Base-by-base conservation (phyloP, 257 asterid species). In the Solanum ossicruentum region DNA sequence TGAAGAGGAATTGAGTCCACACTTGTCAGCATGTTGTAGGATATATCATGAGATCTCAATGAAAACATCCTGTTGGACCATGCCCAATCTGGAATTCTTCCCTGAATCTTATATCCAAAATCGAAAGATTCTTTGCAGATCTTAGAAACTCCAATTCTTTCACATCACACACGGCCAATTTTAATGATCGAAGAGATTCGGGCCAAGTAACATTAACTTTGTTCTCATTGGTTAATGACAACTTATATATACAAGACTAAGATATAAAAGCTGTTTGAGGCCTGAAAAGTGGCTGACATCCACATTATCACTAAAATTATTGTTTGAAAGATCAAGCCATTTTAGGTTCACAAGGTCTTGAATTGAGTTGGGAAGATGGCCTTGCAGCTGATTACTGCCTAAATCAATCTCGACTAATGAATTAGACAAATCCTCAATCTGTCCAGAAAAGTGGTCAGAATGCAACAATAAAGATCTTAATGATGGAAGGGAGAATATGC, bases 101-200 rank as follows among this genome's bases (percentile, higher is more conserved):
- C 69, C 16, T 60, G 36, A 60, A 60, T 60, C 36, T 60, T 60
- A 21, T 60, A 21, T 5, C 21, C 32, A 60, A 60, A 32, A 21
- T 23, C 36, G 36, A 60, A 60, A 60, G 69, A 10, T 60, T 60
- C 69, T 60, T 60, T 60, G 21, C 69, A 18, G 69, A 13, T 21
- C 36, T n/a, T 20, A 60, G 2, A n/a, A 60, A 60, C 26, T 60
- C 6, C 67, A n/a, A n/a, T 4, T 60, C 67, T 3, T 60, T 60
- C 12, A 60, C 32, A n/a, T n/a, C 67, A 60, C 67, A 60, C 8
- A 32, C 16, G 1, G 32, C 67, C 67, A 60, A n/a, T 4, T 1
- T 0, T n/a, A 60, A 10, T 2, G 0, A 0, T 3, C 0, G 0
- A 60, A 60, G 67, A 60, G 15, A 60, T n/a, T 60, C 7, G 0